Evolutionary conservation across 2,329 filamentous ascomycete genomes (phyloP).

Genomic region (Trichophyton equinum): DNA sequence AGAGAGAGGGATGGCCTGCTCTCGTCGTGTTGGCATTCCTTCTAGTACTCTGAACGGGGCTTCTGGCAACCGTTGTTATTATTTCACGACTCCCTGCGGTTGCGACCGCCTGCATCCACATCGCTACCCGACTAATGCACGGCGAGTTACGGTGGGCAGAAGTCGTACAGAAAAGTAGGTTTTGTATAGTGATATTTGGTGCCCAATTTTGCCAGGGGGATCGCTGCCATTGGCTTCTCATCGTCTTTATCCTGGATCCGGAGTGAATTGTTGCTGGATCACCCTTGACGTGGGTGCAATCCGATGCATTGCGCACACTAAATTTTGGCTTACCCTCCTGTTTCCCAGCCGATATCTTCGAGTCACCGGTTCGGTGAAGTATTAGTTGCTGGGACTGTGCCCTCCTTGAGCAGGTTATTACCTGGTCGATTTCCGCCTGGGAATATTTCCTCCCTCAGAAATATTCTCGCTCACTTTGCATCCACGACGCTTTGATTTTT

Average conservation of each 20-base stretch:
- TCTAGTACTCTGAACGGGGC: neutral
- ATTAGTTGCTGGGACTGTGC: neutral
- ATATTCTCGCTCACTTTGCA: neutral
- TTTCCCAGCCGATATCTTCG: neutral
- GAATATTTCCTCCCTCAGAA: neutral
- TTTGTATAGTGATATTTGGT: neutral
- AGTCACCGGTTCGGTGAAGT: constrained; percentile 1
- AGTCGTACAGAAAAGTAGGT: constrained; percentile 2
- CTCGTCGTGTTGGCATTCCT: neutral
- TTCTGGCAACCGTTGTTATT: neutral
- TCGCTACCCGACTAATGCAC: constrained; percentile 8
- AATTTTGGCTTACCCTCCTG: neutral
- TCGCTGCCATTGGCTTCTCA: neutral
- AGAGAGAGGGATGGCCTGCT: neutral
- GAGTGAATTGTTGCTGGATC: constrained; percentile 4
- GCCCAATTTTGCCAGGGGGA: constrained; percentile 3
- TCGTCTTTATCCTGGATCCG: neutral
- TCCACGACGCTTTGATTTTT: neutral
- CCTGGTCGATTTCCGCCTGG: neutral
- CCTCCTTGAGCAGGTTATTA: constrained; percentile 2
- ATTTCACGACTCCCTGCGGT: neutral
- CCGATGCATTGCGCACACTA: constrained; percentile 2
- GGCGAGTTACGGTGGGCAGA: neutral
- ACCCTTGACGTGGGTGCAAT: constrained; percentile 3
- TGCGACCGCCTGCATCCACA: constrained; percentile 3